Evolutionary conservation across 2,329 filamentous ascomycete genomes (phyloP).

Genomic region (Aspergillus sp.): DNA sequence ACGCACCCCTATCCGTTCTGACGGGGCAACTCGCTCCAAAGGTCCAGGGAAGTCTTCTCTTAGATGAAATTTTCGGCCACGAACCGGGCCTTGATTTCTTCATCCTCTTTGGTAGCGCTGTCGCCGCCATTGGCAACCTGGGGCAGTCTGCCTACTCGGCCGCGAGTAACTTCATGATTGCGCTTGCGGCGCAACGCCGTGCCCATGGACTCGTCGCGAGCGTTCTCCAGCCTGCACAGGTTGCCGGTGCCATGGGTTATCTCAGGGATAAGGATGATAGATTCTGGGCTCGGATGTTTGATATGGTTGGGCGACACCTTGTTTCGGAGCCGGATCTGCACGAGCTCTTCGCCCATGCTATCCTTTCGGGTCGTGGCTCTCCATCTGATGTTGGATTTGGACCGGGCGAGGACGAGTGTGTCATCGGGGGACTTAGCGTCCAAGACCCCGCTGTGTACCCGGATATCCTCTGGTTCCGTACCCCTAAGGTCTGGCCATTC

Average conservation of each 20-base stretch:
- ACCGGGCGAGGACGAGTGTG: not conserved
- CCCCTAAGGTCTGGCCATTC: constrained; percentile 4
- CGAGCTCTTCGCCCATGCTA: constrained; percentile 8
- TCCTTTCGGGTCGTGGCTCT: constrained; percentile 3
- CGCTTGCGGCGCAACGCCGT: not conserved
- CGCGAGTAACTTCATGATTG: constrained; percentile 4
- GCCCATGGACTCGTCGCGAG: constrained; percentile 2
- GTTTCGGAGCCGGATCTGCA: constrained; percentile 7
- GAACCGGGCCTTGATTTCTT: constrained; percentile 10
- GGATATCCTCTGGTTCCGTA: not conserved
- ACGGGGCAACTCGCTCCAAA: constrained; percentile 3
- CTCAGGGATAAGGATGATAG: not conserved
- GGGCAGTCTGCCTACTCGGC: constrained; percentile 9
- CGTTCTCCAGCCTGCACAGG: constrained; percentile 2
- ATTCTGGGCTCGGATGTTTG: not conserved
- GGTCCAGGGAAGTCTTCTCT: constrained; percentile 1
- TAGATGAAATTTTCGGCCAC: constrained; percentile 8
- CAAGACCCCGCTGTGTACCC: not conserved
- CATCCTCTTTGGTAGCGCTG: constrained; percentile 6
- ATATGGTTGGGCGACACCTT: no score
- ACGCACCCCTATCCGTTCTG: constrained; percentile 1
- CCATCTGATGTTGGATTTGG: no score
- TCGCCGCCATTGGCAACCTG: constrained; percentile 3
- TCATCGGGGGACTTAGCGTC: constrained; percentile 2
- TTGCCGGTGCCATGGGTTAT: constrained; percentile 2